Evolutionary conservation across 2,329 filamentous ascomycete species (phyloP).

Genomic region (Dryadomyces quercivorus): DNA sequence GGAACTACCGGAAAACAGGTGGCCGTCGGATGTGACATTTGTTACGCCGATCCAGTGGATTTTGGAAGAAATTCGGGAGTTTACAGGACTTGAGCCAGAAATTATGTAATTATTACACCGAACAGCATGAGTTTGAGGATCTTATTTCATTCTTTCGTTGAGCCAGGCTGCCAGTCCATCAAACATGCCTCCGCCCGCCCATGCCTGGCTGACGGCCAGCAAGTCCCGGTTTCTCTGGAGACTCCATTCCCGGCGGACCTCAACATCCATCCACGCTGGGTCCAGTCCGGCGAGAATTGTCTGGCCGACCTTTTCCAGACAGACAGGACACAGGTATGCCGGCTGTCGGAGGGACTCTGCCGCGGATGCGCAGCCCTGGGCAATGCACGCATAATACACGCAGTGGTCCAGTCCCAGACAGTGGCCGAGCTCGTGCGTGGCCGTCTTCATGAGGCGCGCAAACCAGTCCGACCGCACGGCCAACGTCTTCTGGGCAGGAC

Average conservation of each 20-base stretch:
- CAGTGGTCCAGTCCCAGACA: constrained; percentile 58
- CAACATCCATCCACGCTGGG: not conserved
- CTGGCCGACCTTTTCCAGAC: constrained; percentile 38
- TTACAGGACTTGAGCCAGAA: too few relatives aligned
- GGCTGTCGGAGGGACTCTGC: constrained; percentile 49
- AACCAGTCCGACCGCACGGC: constrained; percentile 31
- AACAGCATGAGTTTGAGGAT: too few relatives aligned
- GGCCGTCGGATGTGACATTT: too few relatives aligned
- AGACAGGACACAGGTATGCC: constrained; percentile 50
- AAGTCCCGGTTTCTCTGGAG: constrained; percentile 27
- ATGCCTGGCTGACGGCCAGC: constrained; percentile 26
- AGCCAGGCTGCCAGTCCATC: constrained; percentile 33
- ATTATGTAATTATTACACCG: too few relatives aligned
- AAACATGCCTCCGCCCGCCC: constrained; percentile 30
- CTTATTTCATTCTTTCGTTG: not conserved
- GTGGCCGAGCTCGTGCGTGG: constrained; percentile 54
- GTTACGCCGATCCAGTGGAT: too few relatives aligned
- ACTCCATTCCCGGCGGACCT: constrained; percentile 15
- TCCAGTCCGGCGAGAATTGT: constrained; percentile 13
- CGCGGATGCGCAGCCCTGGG: constrained; percentile 47
- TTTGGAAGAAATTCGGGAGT: too few relatives aligned
- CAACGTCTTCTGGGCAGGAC: not conserved
- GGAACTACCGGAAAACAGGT: too few relatives aligned
- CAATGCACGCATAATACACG: constrained; percentile 49
- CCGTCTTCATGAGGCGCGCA: constrained; percentile 41